Evolutionary conservation across 371 early-diverging fungal genomes (phyloP).

Genomic region (Dichotomocladium elegans): DNA sequence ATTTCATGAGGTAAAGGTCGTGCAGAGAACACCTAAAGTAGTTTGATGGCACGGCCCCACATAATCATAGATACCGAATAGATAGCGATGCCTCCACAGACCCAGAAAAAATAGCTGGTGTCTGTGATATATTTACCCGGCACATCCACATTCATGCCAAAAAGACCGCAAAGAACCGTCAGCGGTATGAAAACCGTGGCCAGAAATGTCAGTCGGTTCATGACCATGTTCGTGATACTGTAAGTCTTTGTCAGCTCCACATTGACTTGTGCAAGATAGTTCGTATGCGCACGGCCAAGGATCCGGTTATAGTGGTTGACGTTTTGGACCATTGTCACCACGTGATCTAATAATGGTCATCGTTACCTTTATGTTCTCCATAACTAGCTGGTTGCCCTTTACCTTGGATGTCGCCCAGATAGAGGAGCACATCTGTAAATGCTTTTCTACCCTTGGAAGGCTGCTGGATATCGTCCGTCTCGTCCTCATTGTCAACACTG

Average conservation of each 20-base stretch:
- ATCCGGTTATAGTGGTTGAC: conserved; percentile 75
- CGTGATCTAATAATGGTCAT: conserved; percentile 52
- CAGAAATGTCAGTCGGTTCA: conserved; percentile 78
- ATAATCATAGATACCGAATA: too few species aligned
- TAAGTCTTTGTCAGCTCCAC: conserved; percentile 78
- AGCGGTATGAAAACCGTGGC: conserved; percentile 84
- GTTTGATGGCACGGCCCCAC: too few species aligned
- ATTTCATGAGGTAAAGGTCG: too few species aligned
- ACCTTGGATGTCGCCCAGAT: conserved; percentile 90
- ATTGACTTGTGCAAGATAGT: conserved; percentile 80
- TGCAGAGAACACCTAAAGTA: too few species aligned
- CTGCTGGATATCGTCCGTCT: not conserved
- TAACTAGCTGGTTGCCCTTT: not conserved
- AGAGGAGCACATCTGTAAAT: conserved; percentile 56
- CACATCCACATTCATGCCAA: conserved; percentile 53
- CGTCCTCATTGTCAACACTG: not conserved
- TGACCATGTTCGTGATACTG: conserved; percentile 74
- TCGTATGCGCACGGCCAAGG: conserved; percentile 74
- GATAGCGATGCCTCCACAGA: conserved; percentile 52
- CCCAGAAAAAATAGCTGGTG: conserved; percentile 72
- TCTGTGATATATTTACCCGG: conserved; percentile 65
- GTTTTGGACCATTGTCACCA: conserved; percentile 75
- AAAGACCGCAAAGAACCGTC: conserved; percentile 77
- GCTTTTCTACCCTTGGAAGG: conserved; percentile 12
- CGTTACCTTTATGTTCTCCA: not conserved